Conservation (phyloP, 495 filamentous ascomycete genomes). For the Rhizodiscina lignyota region DNA sequence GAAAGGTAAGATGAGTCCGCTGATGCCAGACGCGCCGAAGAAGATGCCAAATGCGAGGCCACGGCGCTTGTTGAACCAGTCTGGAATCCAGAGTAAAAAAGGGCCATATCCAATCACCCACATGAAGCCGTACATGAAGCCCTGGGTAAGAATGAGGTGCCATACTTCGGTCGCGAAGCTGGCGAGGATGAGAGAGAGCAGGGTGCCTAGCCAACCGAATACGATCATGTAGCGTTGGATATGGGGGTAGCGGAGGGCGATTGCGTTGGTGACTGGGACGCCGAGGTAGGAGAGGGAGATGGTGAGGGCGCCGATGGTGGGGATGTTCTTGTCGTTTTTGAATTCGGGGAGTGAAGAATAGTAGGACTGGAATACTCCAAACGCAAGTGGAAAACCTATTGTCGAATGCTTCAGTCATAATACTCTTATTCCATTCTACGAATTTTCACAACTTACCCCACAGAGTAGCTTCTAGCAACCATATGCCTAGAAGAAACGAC, state of each 20-base stretch:
- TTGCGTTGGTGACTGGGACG: slow-evolving; percentile 10
- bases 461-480: no score
- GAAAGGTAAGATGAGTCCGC: slow-evolving; percentile 22
- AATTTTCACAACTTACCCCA: no score
- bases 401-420: no score
- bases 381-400: slow-evolving; percentile 13
- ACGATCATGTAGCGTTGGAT: slow-evolving; percentile 5
- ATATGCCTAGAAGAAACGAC: no score
- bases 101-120: slow-evolving; percentile 15
- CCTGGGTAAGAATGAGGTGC: slow-evolving; percentile 12
- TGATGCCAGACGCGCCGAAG: slow-evolving; percentile 21
- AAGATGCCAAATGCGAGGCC: slow-evolving; percentile 28
- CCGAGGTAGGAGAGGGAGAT: slow-evolving; percentile 12
- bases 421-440: no score
- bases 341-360: slow-evolving; percentile 10
- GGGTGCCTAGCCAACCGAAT: slow-evolving; percentile 11
- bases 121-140: slow-evolving; percentile 13
- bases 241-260: slow-evolving; percentile 9
- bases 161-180: slow-evolving; percentile 9
- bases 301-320: slow-evolving; percentile 12
- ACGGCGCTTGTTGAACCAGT: slow-evolving; percentile 22
- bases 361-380: slow-evolving; percentile 16
- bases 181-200: slow-evolving; percentile 9
- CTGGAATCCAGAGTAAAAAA: slow-evolving; percentile 21
- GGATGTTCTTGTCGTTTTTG: slow-evolving; percentile 3